Percentiles rank a stretch among this genome's conserved stretches.
Evolutionary conservation across 139 green algal genomes (phyloP).

Genomic region (Picochlorum sp.): DNA sequence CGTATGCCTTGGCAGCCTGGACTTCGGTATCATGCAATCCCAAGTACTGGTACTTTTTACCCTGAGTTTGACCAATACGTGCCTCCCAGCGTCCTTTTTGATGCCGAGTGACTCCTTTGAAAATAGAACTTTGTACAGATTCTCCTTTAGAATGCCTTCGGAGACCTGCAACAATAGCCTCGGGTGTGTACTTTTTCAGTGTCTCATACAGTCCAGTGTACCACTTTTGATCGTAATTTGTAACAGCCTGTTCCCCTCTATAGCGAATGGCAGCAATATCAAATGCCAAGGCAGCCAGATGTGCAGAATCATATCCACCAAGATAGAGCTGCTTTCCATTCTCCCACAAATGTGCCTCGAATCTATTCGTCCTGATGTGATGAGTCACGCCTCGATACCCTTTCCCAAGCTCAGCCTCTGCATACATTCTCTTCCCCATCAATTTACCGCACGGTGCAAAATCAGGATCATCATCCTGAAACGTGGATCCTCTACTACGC

Average conservation of each 20-base stretch:
- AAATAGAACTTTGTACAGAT: slow-evolving; percentile 43
- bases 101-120: slow-evolving; percentile 62
- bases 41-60: slow-evolving; percentile 40
- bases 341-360: slow-evolving; percentile 13
- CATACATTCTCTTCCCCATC: background rate
- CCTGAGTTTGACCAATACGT: slow-evolving; percentile 41
- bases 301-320: slow-evolving; percentile 7
- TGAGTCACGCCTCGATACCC: slow-evolving; percentile 14
- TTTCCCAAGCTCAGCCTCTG: background rate
- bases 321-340: slow-evolving; percentile 21
- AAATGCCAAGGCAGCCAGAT: slow-evolving; percentile 14
- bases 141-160: slow-evolving; percentile 30
- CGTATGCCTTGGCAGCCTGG: slow-evolving; percentile 65
- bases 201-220: background rate
- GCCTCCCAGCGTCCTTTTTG: slow-evolving; percentile 70
- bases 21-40: slow-evolving; percentile 58
- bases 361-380: slow-evolving; percentile 20
- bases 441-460: background rate
- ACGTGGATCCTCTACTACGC: background rate
- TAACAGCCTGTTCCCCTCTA: background rate
- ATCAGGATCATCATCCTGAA: slow-evolving; percentile 11
- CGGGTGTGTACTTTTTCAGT: background rate
- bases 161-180: slow-evolving; percentile 23
- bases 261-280: slow-evolving; percentile 8
- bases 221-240: slow-evolving; percentile 4